phyloP scores from a whole-genome alignment of 2,329 filamentous ascomycete genomes.

The Verticillium albo-atrum region DNA sequence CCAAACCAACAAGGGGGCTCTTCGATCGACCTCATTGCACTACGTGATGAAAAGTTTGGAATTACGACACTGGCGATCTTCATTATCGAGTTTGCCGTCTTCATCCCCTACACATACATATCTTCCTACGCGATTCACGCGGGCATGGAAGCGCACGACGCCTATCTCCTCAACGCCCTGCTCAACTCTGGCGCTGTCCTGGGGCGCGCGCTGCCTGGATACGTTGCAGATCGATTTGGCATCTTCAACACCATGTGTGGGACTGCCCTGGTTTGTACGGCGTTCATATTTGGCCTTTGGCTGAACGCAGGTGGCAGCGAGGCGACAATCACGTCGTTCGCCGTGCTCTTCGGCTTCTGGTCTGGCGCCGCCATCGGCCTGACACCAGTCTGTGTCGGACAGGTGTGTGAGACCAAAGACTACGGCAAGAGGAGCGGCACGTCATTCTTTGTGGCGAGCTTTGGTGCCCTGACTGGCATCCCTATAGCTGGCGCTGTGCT shows the following conservation, averaged over 20 bases:
- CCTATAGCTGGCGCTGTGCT: constrained; percentile 55
- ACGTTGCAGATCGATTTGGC: constrained; percentile 62
- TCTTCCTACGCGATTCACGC: constrained; percentile 56
- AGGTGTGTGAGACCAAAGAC: constrained; percentile 63
- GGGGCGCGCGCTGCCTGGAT: constrained; percentile 64
- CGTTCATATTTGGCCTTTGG: constrained; percentile 55
- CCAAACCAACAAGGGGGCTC: constrained; percentile 36
- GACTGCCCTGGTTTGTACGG: constrained; percentile 42
- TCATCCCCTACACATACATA: constrained; percentile 66
- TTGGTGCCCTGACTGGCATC: constrained; percentile 51
- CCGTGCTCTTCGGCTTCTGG: constrained; percentile 64
- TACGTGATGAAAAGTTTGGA: constrained; percentile 44
- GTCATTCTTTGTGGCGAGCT: constrained; percentile 63
- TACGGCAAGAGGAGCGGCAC: constrained; percentile 69
- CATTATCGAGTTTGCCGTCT: constrained; percentile 56
- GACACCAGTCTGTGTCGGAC: constrained; percentile 67
- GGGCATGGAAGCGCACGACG: constrained; percentile 48
- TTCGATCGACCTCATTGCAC: constrained; percentile 46
- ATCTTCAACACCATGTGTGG: constrained; percentile 66
- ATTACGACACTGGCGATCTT: constrained; percentile 51
- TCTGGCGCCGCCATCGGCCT: constrained; percentile 66
- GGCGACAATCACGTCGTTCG: constrained; percentile 54
- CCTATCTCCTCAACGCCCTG: constrained; percentile 64
- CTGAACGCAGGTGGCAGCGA: constrained; percentile 42
- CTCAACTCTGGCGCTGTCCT: constrained; percentile 66